A percentile compares a stretch with the other conserved stretches of the same genome.
These are phyloP conservation scores for Podaxis sp. DNA, from an alignment of 768 basidiomycete species.

Conservation along the genomic window DNA sequence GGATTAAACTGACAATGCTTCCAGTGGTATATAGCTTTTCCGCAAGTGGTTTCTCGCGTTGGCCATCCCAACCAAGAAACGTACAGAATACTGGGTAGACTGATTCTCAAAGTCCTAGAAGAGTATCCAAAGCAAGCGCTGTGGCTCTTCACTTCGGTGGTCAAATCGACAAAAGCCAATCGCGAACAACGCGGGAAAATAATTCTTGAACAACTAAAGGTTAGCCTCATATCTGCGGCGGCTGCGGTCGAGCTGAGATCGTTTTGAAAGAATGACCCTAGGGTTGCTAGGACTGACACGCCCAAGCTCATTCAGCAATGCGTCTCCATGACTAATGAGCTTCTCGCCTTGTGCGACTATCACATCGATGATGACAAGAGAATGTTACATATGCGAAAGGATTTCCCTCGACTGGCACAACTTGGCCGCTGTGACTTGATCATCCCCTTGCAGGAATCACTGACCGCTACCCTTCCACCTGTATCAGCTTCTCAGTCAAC, in stretches of 20 bases:
- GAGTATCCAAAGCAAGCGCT: constrained; percentile 88
- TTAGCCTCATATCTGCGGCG: constrained; percentile 26
- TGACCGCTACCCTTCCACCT: constrained; percentile 87
- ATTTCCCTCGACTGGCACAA: constrained; percentile 54
- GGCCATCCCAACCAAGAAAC: constrained; percentile 69
- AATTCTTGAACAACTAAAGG: constrained; percentile 61
- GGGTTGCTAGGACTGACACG: constrained; percentile 30
- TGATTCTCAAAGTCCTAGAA: constrained; percentile 74
- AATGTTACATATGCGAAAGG: constrained; percentile 48
- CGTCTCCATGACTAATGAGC: constrained; percentile 62
- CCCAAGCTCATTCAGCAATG: constrained; percentile 53
- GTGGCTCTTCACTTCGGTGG: constrained; percentile 89
- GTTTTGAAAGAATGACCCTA: constrained; percentile 4
- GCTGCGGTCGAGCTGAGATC: not conserved
- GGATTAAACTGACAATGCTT: not conserved
- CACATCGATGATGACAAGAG: constrained; percentile 40
- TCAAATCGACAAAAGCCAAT: constrained; percentile 73
- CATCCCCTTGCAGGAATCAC: constrained; percentile 89
- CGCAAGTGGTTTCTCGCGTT: constrained; percentile 94
- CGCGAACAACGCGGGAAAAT: constrained; percentile 59
- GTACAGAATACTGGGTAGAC: constrained; percentile 53
- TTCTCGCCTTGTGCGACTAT: constrained; percentile 67
- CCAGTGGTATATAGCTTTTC: constrained; percentile 95
- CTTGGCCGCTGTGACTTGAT: constrained; percentile 71
- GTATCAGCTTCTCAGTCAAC: constrained; percentile 56